phyloP scores from a whole-genome alignment of 345 rosid genomes.

The Populus euphratica region DNA sequence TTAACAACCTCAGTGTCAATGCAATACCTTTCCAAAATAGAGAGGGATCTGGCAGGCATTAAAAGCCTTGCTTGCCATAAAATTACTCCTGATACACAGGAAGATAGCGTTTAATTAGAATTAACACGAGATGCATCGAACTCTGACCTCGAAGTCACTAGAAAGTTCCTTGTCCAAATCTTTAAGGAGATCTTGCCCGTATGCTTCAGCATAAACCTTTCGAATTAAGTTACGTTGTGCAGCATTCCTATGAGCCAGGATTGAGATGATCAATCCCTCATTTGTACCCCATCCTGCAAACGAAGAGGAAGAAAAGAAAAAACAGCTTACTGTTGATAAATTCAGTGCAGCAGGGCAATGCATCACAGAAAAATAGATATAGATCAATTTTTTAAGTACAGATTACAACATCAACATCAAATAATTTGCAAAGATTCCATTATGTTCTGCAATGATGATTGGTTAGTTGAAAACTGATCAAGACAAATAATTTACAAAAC shows the following conservation, averaged over 20 bases:
- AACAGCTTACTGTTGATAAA: background rate
- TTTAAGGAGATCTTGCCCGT: conserved; percentile 74
- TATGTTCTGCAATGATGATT: background rate
- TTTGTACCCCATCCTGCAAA: conserved; percentile 90
- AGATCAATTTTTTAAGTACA: background rate
- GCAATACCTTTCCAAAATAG: background rate
- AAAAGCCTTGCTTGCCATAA: background rate
- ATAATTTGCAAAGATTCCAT: background rate
- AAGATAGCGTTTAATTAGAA: background rate
- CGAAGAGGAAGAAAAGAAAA: background rate
- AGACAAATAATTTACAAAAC: background rate
- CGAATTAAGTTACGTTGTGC: conserved; percentile 62
- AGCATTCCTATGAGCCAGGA: conserved; percentile 79
- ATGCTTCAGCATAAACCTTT: conserved; percentile 52
- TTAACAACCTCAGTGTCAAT: background rate
- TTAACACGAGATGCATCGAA: background rate
- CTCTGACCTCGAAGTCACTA: conserved; percentile 79
- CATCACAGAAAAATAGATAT: background rate
- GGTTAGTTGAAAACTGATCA: background rate
- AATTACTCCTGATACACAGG: background rate
- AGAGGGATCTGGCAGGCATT: background rate
- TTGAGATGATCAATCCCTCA: conserved; percentile 65
- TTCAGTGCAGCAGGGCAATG: background rate
- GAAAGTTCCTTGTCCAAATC: conserved; percentile 72
- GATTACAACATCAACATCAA: background rate